These are phyloP conservation scores for Claviceps sp. DNA, from an alignment of 2,329 filamentous ascomycete species.

Conservation along the genomic window DNA sequence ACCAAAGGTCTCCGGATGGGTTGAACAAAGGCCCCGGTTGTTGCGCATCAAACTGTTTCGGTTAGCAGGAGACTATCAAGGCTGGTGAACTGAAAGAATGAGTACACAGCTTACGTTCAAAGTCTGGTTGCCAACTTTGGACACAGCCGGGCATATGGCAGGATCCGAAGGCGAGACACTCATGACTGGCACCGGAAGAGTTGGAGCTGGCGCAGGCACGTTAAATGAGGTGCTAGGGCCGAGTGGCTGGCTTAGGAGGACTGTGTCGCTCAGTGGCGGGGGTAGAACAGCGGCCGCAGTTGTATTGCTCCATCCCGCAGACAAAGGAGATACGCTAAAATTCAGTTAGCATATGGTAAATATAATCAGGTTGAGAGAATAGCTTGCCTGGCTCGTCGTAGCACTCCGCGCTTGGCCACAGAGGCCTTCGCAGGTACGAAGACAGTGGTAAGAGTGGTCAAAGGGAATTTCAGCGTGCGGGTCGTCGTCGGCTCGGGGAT, in stretches of 20 bases:
- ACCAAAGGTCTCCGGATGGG: constrained; percentile 26
- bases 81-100: neutral
- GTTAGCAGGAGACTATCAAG: constrained; percentile 7
- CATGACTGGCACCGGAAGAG: neutral
- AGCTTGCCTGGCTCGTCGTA: constrained; percentile 18
- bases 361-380: neutral
- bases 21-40: constrained; percentile 26
- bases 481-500: constrained; percentile 26
- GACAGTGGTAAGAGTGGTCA: constrained; percentile 24
- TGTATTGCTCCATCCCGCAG: constrained; percentile 18
- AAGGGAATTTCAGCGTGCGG: constrained; percentile 24
- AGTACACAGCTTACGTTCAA: constrained; percentile 20
- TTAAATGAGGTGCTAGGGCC: neutral
- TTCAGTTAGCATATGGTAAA: neutral
- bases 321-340: constrained; percentile 9
- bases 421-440: constrained; percentile 11
- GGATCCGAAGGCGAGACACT: constrained; percentile 6
- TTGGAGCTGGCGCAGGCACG: neutral
- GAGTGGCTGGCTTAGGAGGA: neutral
- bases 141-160: constrained; percentile 15
- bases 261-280: neutral
- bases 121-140: constrained; percentile 24
- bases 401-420: constrained; percentile 12
- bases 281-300: constrained; percentile 9
- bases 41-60: constrained; percentile 22